Percentiles rank a stretch among this genome's conserved stretches.
Conservation (phyloP, 495 filamentous ascomycete species). For the Lepidopterella palustris region DNA sequence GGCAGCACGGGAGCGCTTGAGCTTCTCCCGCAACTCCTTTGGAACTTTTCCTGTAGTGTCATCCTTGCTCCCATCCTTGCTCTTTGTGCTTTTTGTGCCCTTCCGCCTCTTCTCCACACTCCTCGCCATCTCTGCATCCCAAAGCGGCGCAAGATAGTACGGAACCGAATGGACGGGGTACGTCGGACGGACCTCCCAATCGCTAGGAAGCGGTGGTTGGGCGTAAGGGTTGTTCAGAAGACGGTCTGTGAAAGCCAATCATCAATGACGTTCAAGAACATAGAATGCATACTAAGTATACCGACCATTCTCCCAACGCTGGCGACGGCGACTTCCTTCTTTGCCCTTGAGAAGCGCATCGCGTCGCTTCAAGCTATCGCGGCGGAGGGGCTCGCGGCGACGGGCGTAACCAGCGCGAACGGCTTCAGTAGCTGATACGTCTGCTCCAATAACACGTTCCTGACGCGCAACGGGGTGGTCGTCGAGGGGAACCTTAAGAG, state of each 20-base stretch:
- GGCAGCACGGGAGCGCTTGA: slow-evolving; percentile 66
- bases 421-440: slow-evolving; percentile 10
- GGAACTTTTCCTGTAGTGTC: slow-evolving; percentile 46
- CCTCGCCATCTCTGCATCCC: slow-evolving; percentile 63
- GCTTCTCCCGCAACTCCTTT: slow-evolving; percentile 54
- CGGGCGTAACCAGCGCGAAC: slow-evolving; percentile 12
- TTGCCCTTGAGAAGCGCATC: slow-evolving; percentile 85
- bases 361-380: slow-evolving; percentile 59
- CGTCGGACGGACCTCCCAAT: slow-evolving; percentile 76
- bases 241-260: slow-evolving; percentile 57
- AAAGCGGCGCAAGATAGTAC: slow-evolving; percentile 82
- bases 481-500: slow-evolving; percentile 40
- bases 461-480: slow-evolving; percentile 9
- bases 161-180: slow-evolving; percentile 70
- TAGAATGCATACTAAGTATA: no score
- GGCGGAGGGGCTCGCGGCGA: slow-evolving; percentile 39
- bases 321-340: slow-evolving; percentile 79
- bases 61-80: slow-evolving; percentile 31
- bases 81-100: slow-evolving; percentile 37
- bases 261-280: neutral
- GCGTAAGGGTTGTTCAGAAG: slow-evolving; percentile 81
- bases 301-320: slow-evolving; percentile 93
- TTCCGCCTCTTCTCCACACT: slow-evolving; percentile 21
- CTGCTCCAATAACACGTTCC: slow-evolving; percentile 9
- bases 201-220: slow-evolving; percentile 68